Evolutionary conservation across 169 alveolate genomes (phyloP), one percentile per base, ranked within the genome.

Genomic region (Eimeria sp.): DNA sequence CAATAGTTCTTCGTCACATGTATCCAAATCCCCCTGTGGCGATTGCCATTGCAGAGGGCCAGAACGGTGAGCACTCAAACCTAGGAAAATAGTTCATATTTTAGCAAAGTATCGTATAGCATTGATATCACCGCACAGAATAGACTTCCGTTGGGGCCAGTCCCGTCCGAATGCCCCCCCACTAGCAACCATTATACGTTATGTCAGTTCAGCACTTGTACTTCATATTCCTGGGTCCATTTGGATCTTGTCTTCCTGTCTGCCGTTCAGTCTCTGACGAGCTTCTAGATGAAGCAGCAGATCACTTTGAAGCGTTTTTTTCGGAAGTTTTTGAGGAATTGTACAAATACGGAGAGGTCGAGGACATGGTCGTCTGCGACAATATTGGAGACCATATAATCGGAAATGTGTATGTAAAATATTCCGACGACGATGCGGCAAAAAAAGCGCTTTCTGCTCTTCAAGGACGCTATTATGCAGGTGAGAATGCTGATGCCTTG

Each of bases 21-120:
- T 99, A 99, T 95, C 99, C 99, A 95, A 99, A 99, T 97, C 99
- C 99, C 45, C 99, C 99, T 20, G 99, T 99, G 27, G 99, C 99
- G 20, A 98, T 99, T 61, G 99, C 99, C 54, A 99, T 99, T 93
- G 99, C 99, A 20, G 99, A 99, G 94, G 99, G 99, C 40, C 99
- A 98, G 82, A 97, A 98, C 97, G 98, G 98, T 97, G 95, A 96
- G 97, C 43, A 27, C 47, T 30, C 72, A 51, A 7, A 49, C 51
- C 18, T 7, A 13, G 49, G 27, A 22, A 27, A 30, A 70, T 34
- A 16, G 54, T 63, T 49, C 13, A 4, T 0, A 22, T 70, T 34
- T 22, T 0, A 25, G 10, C 47, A 14, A 34, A 70, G 11, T 70
- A 30, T 49, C 10, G 51, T 27, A 22, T n/a, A 27, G 78, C 3